Evolutionary conservation across 495 filamentous ascomycete species (phyloP).

Genomic region (Neurospora pannonica): DNA sequence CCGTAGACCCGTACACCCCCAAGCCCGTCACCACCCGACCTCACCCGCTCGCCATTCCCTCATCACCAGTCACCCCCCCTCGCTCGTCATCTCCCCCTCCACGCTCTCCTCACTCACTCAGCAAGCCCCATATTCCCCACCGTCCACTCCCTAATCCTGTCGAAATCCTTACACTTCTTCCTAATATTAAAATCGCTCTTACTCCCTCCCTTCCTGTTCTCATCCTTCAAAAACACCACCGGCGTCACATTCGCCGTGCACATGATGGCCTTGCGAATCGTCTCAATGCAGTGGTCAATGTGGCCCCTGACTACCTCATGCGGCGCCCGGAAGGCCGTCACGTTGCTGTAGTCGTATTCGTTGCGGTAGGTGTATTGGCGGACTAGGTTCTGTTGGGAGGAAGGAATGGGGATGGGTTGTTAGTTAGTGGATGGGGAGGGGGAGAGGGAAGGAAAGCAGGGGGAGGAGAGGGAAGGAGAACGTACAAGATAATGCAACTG

Average conservation of each 20-base stretch:
- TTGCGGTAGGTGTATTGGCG: slow-evolving; percentile 1
- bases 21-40: too few species aligned
- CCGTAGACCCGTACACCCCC: too few species aligned
- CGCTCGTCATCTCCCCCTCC: too few species aligned
- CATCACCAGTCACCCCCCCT: too few species aligned
- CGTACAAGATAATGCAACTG: neutral
- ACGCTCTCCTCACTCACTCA: neutral
- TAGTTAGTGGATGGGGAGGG: too few species aligned
- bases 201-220: neutral
- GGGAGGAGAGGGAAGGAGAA: too few species aligned
- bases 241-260: slow-evolving; percentile 4
- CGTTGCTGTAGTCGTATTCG: neutral
- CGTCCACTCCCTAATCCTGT: slow-evolving; percentile 1
- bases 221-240: neutral
- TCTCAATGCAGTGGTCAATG: slow-evolving; percentile 2
- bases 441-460: too few species aligned
- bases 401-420: too few species aligned
- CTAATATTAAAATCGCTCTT: slow-evolving; percentile 2
- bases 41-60: too few species aligned
- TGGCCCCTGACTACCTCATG: neutral
- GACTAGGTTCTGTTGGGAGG: neutral
- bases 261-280: neutral
- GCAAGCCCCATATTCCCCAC: neutral
- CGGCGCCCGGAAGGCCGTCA: neutral
- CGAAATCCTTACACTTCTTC: slow-evolving; percentile 1